Evolutionary conservation across 495 filamentous ascomycete species (phyloP), one percentile per base, ranked within the genome.

Genomic region (Aspergillus avenaceus): DNA sequence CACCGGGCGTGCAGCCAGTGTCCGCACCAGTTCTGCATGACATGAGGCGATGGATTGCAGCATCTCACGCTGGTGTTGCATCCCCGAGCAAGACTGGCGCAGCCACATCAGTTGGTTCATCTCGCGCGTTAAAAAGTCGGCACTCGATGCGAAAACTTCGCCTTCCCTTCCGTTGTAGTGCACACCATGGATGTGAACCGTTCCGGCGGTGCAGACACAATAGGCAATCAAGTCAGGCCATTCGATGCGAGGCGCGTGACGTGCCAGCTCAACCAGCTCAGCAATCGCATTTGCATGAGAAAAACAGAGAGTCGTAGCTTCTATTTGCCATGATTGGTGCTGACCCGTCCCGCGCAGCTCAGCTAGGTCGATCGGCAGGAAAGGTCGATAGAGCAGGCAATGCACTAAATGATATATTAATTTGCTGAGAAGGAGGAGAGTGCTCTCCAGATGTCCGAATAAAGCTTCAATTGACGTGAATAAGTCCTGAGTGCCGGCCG

Each of bases 261-360:
- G 81, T 1, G 85, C 87, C 18, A 91, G 78, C 61, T 90, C 86
- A 16, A 91, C 86, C 1, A 95, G 72, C 54, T 92, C 88, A 5
- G 86, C 84, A 43, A 95, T 90, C 1, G 88, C 87, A 64, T 92
- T 95, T 8, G 89, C 87, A 55, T 95, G 89, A 13, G 87, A 75
- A 63, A 95, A 91, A 64, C 88, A 92, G 44, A 91, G 77, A 50
- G 91, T 90, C 1, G 88, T 91, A 0, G 88, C 86, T 57, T 90
- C 87, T 44, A 91, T 91, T 64, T 92, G 88, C 89, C 89, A 95
- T 27, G 86, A 90, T 61, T 91, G 88, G 54, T 95, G 87, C 58
- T 92, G 88, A 0, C 87, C 86, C 0, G 81, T 84, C 16, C 86
- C 86, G 28, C 86, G 78, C 7, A 92, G 74, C 55, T 92, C 88